phyloP scores from a whole-genome alignment of 2,329 filamentous ascomycete species.

The Xylogone sp. region DNA sequence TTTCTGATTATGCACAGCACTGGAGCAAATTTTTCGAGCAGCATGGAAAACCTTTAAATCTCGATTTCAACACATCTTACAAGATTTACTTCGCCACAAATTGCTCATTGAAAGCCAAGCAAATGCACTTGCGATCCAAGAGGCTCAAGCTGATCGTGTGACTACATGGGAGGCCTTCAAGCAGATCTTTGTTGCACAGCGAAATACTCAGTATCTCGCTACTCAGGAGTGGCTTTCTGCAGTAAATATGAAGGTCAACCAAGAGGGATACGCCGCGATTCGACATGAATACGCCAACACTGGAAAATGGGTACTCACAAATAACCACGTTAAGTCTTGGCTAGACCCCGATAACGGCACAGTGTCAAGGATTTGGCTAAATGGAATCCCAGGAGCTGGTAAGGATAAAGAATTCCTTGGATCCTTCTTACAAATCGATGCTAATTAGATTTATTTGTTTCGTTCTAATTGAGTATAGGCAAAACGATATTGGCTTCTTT shows the following conservation, averaged over 20 bases:
- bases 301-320: conserved; percentile 28
- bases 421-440: too few relatives aligned
- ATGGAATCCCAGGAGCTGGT: conserved; percentile 37
- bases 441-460: too few relatives aligned
- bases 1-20: too few relatives aligned
- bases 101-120: conserved; percentile 26
- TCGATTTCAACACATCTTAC: conserved; percentile 24
- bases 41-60: conserved; percentile 29
- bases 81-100: conserved; percentile 24
- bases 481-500: conserved; percentile 36
- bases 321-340: conserved; percentile 15
- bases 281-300: conserved; percentile 13
- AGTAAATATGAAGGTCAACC: conserved; percentile 10
- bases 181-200: too few relatives aligned
- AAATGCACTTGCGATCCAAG: conserved; percentile 15
- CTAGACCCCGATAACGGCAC: too few relatives aligned
- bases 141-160: conserved; percentile 7
- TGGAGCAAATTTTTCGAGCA: conserved; percentile 28
- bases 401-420: conserved; percentile 11
- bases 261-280: conserved; percentile 14
- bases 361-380: conserved; percentile 34
- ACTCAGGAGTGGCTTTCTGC: conserved; percentile 20
- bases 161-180: too few relatives aligned
- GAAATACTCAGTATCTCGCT: too few relatives aligned
- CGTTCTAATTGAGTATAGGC: conserved; percentile 23